Evolutionary conservation across 2,329 filamentous ascomycete genomes (phyloP).

Genomic region (Emergomyces orientalis): DNA sequence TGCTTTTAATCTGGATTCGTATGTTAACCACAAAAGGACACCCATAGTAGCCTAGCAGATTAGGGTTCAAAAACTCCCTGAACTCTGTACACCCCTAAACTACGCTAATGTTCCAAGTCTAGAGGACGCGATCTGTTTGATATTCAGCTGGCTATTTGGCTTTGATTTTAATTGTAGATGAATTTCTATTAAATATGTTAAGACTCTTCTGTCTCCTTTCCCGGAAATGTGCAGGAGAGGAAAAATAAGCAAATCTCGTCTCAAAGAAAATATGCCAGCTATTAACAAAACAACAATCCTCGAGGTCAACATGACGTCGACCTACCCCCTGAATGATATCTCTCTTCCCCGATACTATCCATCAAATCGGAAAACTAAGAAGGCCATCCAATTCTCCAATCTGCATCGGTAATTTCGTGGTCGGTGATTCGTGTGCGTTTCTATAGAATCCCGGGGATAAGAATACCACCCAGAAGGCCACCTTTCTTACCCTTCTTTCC

Average conservation of each 20-base stretch:
- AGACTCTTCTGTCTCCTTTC: background rate
- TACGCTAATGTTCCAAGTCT: too few species aligned
- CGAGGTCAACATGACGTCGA: background rate
- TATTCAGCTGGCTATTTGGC: background rate
- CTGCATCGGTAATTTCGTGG: background rate
- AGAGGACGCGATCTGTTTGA: background rate
- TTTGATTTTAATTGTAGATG: background rate
- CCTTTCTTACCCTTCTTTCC: background rate
- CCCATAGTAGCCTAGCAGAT: too few species aligned
- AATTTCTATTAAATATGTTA: background rate
- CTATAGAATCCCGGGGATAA: background rate
- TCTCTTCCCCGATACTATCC: background rate
- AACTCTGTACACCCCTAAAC: too few species aligned
- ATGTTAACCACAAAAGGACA: too few species aligned
- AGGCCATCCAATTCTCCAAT: background rate
- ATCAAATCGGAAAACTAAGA: background rate
- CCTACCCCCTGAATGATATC: background rate
- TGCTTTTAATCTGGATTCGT: too few species aligned
- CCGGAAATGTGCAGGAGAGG: background rate
- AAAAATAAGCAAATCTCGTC: background rate
- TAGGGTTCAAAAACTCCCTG: too few species aligned
- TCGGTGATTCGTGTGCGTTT: background rate
- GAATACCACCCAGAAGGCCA: background rate
- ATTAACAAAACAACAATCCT: background rate
- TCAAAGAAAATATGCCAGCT: background rate